Evolutionary conservation across 1,139 yeast species (phyloP).

Genomic region (Kodamaea ohmeri): DNA sequence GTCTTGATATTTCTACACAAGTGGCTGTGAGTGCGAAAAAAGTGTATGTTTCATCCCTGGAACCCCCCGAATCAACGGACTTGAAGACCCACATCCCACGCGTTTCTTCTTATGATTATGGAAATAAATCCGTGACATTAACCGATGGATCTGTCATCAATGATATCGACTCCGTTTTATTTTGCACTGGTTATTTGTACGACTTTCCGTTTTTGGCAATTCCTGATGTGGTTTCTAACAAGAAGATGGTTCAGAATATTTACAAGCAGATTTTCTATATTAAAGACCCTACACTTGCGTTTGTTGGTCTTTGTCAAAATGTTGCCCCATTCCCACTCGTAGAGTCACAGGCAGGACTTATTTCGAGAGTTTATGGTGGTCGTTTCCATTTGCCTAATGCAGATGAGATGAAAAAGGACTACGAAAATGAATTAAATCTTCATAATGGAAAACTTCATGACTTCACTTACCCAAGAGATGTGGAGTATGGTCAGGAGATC

Average conservation of each 20-base stretch:
- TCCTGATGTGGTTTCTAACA: slow-evolving; percentile 28
- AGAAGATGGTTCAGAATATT: slow-evolving; percentile 31
- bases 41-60: slow-evolving; percentile 36
- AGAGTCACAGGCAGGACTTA: slow-evolving; percentile 46
- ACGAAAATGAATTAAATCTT: slow-evolving; percentile 18
- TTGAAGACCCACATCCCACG: slow-evolving; percentile 23
- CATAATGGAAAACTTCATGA: slow-evolving; percentile 29
- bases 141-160: slow-evolving; percentile 24
- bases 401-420: slow-evolving; percentile 28
- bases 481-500: slow-evolving; percentile 26
- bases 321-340: slow-evolving; percentile 48
- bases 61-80: slow-evolving; percentile 20
- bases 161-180: slow-evolving; percentile 39
- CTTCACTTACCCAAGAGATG: slow-evolving; percentile 30
- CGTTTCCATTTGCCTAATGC: slow-evolving; percentile 34
- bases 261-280: slow-evolving; percentile 46
- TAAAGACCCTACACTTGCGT: slow-evolving; percentile 42
- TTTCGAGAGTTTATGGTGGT: slow-evolving; percentile 43
- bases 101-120: slow-evolving; percentile 29
- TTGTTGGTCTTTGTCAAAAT: slow-evolving; percentile 37
- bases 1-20: slow-evolving; percentile 48
- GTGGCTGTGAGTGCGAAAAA: slow-evolving; percentile 36
- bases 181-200: slow-evolving; percentile 51
- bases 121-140: slow-evolving; percentile 27
- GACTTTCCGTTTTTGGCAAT: slow-evolving; percentile 40